A percentile compares a stretch with the other conserved stretches of the same genome.
Conservation (phyloP, 2,329 filamentous ascomycete genomes). For the Calonectria naviculata region DNA sequence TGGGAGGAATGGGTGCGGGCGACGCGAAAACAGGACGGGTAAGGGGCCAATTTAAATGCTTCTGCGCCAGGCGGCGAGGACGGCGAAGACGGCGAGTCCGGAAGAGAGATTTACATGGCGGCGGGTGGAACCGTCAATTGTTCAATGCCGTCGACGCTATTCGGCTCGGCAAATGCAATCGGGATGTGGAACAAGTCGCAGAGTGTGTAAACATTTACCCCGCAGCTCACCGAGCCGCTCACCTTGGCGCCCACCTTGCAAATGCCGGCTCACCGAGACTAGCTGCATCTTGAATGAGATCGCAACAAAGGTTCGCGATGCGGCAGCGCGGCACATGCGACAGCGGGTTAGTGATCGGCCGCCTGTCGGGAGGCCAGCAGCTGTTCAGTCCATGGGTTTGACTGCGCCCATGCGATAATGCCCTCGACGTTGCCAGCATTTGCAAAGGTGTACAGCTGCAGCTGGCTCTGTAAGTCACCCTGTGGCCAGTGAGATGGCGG, state of each 20-base stretch:
- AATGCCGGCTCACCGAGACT: background rate
- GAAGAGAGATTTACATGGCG: constrained; percentile 42
- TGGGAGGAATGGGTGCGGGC: background rate
- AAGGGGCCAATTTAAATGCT: background rate
- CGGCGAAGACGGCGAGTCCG: constrained; percentile 22
- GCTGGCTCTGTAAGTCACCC: no score
- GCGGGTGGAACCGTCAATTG: constrained; percentile 31
- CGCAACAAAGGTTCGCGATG: no score
- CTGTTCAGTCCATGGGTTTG: no score
- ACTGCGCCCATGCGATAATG: no score
- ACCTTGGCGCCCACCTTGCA: constrained; percentile 5
- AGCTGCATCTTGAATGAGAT: no score
- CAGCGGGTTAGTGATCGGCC: no score
- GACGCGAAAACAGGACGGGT: background rate
- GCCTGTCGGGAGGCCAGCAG: no score
- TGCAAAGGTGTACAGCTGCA: no score
- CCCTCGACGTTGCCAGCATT: no score
- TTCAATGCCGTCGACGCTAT: constrained; percentile 28
- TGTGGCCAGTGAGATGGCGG: no score
- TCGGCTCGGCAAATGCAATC: constrained; percentile 45
- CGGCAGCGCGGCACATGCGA: no score
- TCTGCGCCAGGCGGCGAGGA: background rate
- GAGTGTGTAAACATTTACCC: constrained; percentile 43
- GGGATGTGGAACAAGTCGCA: constrained; percentile 33
- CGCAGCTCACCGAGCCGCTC: constrained; percentile 37